phyloP scores from a whole-genome alignment of 129 eudicot genomes.

The Rutidosis leptorrhynchoides region DNA sequence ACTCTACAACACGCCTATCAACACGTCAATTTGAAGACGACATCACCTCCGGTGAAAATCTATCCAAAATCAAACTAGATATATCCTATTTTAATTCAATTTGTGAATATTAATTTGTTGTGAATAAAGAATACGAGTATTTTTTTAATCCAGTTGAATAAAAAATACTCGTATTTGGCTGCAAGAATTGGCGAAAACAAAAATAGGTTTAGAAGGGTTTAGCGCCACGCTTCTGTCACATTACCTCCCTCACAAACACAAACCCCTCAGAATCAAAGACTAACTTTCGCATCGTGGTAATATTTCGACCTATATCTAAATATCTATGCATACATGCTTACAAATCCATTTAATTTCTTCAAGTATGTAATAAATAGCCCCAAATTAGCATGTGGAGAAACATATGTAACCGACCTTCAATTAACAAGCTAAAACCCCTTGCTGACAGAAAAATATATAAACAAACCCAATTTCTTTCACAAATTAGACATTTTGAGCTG shows the following conservation, averaged over 20 bases:
- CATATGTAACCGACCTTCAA: conserved; percentile 40
- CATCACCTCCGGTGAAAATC: too few relatives aligned
- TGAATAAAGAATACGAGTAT: too few relatives aligned
- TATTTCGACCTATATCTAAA: neutral
- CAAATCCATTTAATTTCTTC: conserved; percentile 9
- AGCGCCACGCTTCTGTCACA: conserved; percentile 35
- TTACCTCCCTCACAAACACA: conserved; percentile 14
- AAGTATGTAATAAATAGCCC: neutral
- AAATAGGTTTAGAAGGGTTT: conserved; percentile 58
- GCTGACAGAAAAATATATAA: conserved; percentile 21
- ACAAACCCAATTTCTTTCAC: conserved; percentile 19
- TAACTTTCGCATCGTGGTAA: neutral
- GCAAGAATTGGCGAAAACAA: conserved; percentile 10
- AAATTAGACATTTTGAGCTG: conserved; percentile 1
- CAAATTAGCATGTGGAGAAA: conserved; percentile 67
- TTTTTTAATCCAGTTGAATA: too few relatives aligned
- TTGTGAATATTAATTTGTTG: too few relatives aligned
- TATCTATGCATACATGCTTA: conserved; percentile 10
- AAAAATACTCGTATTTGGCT: too few relatives aligned
- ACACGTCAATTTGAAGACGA: too few relatives aligned
- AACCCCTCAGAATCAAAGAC: conserved; percentile 5
- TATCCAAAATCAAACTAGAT: too few relatives aligned
- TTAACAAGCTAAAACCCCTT: conserved; percentile 48
- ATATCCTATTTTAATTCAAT: too few relatives aligned
- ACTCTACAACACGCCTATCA: too few relatives aligned